Conservation (phyloP, 228 moss, liverwort and hornwort genomes). For the Sphagnum magellanicum region DNA sequence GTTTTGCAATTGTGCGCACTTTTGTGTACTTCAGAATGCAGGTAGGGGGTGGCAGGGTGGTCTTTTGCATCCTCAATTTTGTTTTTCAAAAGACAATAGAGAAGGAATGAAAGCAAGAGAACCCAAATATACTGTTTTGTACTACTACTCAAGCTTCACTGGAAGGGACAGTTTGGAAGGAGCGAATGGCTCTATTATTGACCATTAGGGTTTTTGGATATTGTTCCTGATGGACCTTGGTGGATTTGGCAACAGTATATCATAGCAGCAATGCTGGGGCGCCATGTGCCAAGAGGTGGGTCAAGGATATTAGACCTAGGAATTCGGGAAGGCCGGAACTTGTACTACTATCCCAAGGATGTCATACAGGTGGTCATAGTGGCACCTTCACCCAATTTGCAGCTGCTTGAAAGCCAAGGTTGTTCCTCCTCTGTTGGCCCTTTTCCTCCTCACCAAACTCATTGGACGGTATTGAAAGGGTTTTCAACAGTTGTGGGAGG, state of each 20-base stretch:
- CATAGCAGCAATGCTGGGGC: slow-evolving; percentile 83
- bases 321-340: slow-evolving; percentile 87
- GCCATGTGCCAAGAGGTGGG: slow-evolving; percentile 89
- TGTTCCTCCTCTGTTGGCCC: background rate
- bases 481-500: background rate
- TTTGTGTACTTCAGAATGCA: slow-evolving; percentile 79
- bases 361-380: slow-evolving; percentile 82
- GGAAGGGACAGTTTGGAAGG: background rate
- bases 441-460: too few relatives aligned
- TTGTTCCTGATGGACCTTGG: background rate
- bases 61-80: too few relatives aligned
- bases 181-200: slow-evolving; percentile 2
- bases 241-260: slow-evolving; percentile 60
- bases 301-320: slow-evolving; percentile 74
- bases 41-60: slow-evolving; percentile 29
- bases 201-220: slow-evolving; percentile 1
- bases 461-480: background rate
- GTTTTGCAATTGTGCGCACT: slow-evolving; percentile 60
- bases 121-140: background rate
- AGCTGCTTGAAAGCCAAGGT: slow-evolving; percentile 93
- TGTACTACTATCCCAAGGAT: slow-evolving; percentile 92
- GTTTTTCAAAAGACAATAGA: too few relatives aligned
- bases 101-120: background rate
- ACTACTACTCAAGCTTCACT: background rate
- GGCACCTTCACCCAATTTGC: slow-evolving; percentile 50